A percentile compares a stretch with the other conserved stretches of the same genome.
phyloP scores from a whole-genome alignment of 768 basidiomycete genomes.

The Mycena polygramma region DNA sequence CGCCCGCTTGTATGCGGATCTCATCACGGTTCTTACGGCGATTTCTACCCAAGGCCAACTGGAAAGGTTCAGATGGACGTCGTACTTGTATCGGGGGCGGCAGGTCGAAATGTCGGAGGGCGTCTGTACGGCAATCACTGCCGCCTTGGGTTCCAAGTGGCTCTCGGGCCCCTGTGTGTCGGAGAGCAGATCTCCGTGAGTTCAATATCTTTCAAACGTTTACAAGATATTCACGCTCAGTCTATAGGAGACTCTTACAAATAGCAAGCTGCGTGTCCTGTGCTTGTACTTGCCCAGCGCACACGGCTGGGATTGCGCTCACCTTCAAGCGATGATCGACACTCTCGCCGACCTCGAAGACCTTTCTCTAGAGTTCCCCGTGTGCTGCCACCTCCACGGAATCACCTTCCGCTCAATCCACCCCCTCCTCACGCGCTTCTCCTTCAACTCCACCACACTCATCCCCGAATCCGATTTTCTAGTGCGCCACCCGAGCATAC shows the following conservation, averaged over 20 bases:
- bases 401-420: conserved; percentile 1
- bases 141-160: neutral
- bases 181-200: neutral
- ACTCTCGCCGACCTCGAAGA: conserved; percentile 10
- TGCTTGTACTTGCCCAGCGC: neutral
- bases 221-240: neutral
- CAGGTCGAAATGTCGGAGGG: neutral
- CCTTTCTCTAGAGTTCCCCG: conserved; percentile 5
- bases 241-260: neutral
- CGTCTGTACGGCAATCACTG: neutral
- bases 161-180: neutral
- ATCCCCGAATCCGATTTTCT: neutral
- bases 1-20: neutral
- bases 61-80: neutral
- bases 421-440: conserved; percentile 10
- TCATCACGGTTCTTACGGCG: neutral
- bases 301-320: neutral
- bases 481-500: neutral
- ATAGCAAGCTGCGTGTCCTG: neutral
- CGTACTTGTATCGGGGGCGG: neutral
- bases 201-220: neutral
- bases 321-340: neutral
- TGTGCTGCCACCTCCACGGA: neutral
- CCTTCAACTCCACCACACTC: neutral
- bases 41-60: neutral